Evolutionary conservation across 2,329 filamentous ascomycete genomes (phyloP).

Genomic region (Fusarium sp.): DNA sequence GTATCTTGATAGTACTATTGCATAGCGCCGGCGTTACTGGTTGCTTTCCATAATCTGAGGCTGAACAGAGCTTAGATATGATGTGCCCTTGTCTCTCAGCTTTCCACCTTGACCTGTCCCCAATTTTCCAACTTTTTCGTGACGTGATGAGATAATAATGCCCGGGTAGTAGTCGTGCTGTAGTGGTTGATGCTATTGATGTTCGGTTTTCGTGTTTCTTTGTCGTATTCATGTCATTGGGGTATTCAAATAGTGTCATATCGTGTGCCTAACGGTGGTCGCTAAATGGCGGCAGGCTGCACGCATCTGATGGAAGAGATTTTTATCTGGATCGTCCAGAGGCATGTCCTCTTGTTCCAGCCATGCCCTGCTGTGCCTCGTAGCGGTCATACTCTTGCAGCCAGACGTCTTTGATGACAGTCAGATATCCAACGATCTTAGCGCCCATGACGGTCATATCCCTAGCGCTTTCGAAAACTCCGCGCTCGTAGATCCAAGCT

Average conservation of each 20-base stretch:
- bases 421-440: conserved; percentile 59
- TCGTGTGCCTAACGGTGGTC: conserved; percentile 1
- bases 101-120: conserved; percentile 2
- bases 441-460: conserved; percentile 63
- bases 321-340: conserved; percentile 34
- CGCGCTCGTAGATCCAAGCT: conserved; percentile 71
- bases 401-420: conserved; percentile 66
- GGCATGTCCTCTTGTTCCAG: conserved; percentile 28
- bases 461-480: conserved; percentile 70
- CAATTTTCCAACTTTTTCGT: conserved; percentile 34
- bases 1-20: conserved; percentile 40
- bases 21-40: conserved; percentile 49
- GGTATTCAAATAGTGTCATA: conserved; percentile 32
- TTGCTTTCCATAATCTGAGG: conserved; percentile 36
- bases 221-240: conserved; percentile 8
- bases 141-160: conserved; percentile 9
- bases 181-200: conserved; percentile 5
- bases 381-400: conserved; percentile 67
- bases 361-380: conserved; percentile 58
- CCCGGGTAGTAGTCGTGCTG: background rate
- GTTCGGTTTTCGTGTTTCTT: conserved; percentile 8
- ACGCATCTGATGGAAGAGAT: background rate
- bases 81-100: conserved; percentile 16
- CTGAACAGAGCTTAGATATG: conserved; percentile 30
- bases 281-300: background rate